Base-by-base conservation (phyloP, 352 stramenopile species). In the Thraustochytrium sp. region DNA sequence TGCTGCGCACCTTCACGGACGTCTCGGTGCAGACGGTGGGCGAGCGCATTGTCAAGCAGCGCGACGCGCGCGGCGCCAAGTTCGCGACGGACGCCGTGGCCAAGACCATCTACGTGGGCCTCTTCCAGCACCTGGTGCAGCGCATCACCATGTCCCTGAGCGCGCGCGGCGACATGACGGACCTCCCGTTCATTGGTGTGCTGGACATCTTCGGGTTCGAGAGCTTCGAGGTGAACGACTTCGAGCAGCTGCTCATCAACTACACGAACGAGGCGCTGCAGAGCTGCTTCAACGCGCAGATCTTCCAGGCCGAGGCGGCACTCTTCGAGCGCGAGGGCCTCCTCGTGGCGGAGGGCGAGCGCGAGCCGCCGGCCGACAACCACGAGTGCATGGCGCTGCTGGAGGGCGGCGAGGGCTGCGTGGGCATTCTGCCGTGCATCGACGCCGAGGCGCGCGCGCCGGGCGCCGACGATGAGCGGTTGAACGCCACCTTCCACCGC, bases 141-240 rank as follows among this genome's bases (percentile, higher is more conserved):
- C 90, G 90, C 44, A 92, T 94, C 86, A 96, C 95, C 89, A 88
- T 83, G 86, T 93, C 91, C 83, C 95, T 96, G 62, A 91, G 93
- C 82, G 91, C 90, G 36, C 94, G 94, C 38, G 92, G 94, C 78
- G 92, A 89, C 13, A 94, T 95, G 85, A 88, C 95, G 87, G 89
- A 90, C 84, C 95, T 95, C 68, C 49, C 78, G 31, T 84, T 72
- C 23, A 88, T 97, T 11, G 92, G 93, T 3, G 92, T 97, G 53
- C 88, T 97, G 29, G 93, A 97, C 85, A 97, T 97, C 56, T 97
- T 95, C 72, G 93, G 93, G 5, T 97, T 97, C 83, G 93, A 97
- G 80, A 91, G 94, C 65, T 95, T 97, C 48, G 91, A 93, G 49
- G 88, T 94, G 64, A 96, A 96, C 85, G 94, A 89, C 23, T 96